A percentile compares a stretch with the other conserved stretches of the same genome.
These are phyloP conservation scores for Saccharomycopsis sp. DNA, from an alignment of 805 yeast genomes.

Conservation along the genomic window DNA sequence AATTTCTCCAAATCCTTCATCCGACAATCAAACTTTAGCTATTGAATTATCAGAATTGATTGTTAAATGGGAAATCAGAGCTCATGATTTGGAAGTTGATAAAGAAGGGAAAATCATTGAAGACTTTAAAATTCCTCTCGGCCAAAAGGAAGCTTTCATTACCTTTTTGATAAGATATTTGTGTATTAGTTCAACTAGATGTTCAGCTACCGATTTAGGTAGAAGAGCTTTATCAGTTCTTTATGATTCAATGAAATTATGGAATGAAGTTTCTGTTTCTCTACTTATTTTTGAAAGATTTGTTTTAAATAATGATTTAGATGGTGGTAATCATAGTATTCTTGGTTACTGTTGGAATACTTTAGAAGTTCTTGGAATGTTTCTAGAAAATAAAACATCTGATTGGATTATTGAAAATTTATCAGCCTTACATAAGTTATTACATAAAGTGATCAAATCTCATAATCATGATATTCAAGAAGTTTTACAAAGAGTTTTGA, in stretches of 20 bases:
- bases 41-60: conserved; percentile 84
- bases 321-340: conserved; percentile 43
- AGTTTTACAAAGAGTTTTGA: conserved; percentile 63
- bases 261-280: conserved; percentile 88
- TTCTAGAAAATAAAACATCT: conserved; percentile 64
- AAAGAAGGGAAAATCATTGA: conserved; percentile 18
- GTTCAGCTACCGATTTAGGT: conserved; percentile 75
- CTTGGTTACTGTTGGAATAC: conserved; percentile 83
- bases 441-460: conserved; percentile 73
- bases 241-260: conserved; percentile 60
- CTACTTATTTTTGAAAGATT: conserved; percentile 82
- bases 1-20: conserved; percentile 60
- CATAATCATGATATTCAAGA: conserved; percentile 84
- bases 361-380: conserved; percentile 75
- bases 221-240: conserved; percentile 72
- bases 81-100: conserved; percentile 23
- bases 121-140: conserved; percentile 53
- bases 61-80: conserved; percentile 70
- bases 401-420: conserved; percentile 74
- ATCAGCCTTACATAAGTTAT: conserved; percentile 53
- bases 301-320: conserved; percentile 65
- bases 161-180: conserved; percentile 81
- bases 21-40: conserved; percentile 77
- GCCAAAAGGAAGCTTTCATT: conserved; percentile 81
- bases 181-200: conserved; percentile 76